Conservation (phyloP, 2,329 filamentous ascomycete genomes). For the Scytalidium sp. region DNA sequence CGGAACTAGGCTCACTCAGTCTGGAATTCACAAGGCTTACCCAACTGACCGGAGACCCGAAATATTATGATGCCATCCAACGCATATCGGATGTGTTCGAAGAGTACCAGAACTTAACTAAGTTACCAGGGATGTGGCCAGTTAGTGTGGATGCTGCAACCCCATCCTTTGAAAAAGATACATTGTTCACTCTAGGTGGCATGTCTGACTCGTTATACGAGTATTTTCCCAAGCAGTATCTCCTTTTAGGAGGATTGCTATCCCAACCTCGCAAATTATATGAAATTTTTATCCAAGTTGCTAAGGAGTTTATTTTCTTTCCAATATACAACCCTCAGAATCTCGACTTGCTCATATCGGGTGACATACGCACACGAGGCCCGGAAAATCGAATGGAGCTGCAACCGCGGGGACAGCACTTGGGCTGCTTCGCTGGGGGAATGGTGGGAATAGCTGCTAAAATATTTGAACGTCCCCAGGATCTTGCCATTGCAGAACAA, state of each 20-base stretch:
- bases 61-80: conserved; percentile 61
- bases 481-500: conserved; percentile 53
- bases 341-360: conserved; percentile 43
- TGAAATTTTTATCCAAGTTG: conserved; percentile 41
- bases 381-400: conserved; percentile 44
- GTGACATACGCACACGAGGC: conserved; percentile 35
- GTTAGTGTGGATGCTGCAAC: conserved; percentile 47
- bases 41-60: conserved; percentile 58
- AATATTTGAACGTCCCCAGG: conserved; percentile 51
- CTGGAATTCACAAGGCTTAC: conserved; percentile 64
- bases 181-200: conserved; percentile 53
- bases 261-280: conserved; percentile 47
- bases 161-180: conserved; percentile 53
- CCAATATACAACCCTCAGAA: conserved; percentile 37
- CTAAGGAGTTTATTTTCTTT: conserved; percentile 42
- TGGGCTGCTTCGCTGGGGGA: conserved; percentile 70
- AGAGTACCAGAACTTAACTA: conserved; percentile 48
- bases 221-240: conserved; percentile 65
- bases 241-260: conserved; percentile 63
- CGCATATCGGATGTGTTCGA: conserved; percentile 56
- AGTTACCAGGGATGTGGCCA: conserved; percentile 62
- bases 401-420: conserved; percentile 51
- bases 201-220: conserved; percentile 59
- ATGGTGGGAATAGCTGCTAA: conserved; percentile 67
- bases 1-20: conserved; percentile 57